A percentile compares a stretch with the other conserved stretches of the same genome.
Conservation (phyloP, 2,329 filamentous ascomycete species). For the Neonectria hederae region DNA sequence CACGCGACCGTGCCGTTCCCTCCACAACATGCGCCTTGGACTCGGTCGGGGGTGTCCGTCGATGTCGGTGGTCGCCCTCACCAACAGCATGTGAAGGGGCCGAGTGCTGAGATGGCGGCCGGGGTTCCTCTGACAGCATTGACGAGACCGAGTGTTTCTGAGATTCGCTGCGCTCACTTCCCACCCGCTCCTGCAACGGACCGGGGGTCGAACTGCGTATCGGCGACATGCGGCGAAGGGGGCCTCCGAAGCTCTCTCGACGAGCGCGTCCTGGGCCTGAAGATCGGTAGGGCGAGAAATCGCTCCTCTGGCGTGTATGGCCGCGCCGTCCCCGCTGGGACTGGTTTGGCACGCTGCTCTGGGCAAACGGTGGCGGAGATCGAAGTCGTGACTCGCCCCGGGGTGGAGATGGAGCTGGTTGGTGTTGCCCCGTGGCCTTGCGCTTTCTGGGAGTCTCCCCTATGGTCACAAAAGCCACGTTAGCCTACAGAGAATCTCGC, state of each 20-base stretch:
- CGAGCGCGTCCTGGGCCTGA: constrained; percentile 37
- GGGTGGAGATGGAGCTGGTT: constrained; percentile 39
- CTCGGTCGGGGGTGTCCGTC: constrained; percentile 30
- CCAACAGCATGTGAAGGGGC: constrained; percentile 20
- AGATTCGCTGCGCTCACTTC: constrained; percentile 42
- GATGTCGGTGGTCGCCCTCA: constrained; percentile 28
- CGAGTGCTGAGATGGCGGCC: constrained; percentile 25
- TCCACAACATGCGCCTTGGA: constrained; percentile 22
- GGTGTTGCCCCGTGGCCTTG: constrained; percentile 69
- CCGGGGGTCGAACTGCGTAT: constrained; percentile 37
- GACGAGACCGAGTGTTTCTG: constrained; percentile 49
- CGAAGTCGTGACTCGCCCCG: constrained; percentile 44
- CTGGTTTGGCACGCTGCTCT: constrained; percentile 40
- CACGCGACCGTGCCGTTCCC: constrained; percentile 27
- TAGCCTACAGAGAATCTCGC: constrained; percentile 54
- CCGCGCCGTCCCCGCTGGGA: constrained; percentile 40
- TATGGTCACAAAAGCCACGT: constrained; percentile 57
- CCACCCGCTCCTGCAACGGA: constrained; percentile 34
- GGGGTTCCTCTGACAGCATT: constrained; percentile 43
- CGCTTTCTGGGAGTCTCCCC: constrained; percentile 85
- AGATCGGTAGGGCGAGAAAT: constrained; percentile 49
- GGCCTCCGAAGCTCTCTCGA: constrained; percentile 41
- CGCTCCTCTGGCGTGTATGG: constrained; percentile 51
- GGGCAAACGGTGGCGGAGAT: constrained; percentile 47
- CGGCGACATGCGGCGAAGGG: constrained; percentile 38